Conservation (phyloP, 2,329 filamentous ascomycete genomes). For the Canariomyces notabilis region DNA sequence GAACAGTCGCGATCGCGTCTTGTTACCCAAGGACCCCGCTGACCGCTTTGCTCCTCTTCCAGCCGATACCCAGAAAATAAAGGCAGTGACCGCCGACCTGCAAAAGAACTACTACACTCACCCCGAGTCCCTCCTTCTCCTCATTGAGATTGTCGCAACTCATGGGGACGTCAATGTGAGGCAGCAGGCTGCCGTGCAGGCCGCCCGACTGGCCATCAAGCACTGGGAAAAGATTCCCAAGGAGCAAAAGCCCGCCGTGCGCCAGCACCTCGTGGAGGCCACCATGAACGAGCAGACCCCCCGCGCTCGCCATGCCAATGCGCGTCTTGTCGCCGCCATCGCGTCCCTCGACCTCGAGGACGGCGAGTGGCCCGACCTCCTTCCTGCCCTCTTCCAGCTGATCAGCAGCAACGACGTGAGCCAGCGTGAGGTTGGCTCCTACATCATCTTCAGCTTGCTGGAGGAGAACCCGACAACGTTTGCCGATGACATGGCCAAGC, state of each 20-base stretch:
- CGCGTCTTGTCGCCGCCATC: conserved; percentile 81
- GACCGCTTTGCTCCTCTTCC: conserved; percentile 17
- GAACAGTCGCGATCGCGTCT: neutral
- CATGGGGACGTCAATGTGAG: conserved; percentile 69
- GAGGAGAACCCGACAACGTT: conserved; percentile 85
- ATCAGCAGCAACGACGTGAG: conserved; percentile 68
- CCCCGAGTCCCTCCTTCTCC: conserved; percentile 74
- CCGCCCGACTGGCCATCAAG: conserved; percentile 72
- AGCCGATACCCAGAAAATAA: conserved; percentile 87
- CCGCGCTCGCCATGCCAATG: conserved; percentile 77
- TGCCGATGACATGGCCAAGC: conserved; percentile 69
- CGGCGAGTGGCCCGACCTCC: conserved; percentile 78
- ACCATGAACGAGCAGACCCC: conserved; percentile 73
- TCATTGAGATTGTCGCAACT: conserved; percentile 82
- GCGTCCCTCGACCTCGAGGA: conserved; percentile 82
- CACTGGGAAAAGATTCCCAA: conserved; percentile 75
- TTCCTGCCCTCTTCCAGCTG: conserved; percentile 73
- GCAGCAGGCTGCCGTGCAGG: conserved; percentile 89
- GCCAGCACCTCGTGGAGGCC: conserved; percentile 77
- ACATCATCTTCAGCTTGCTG: conserved; percentile 86
- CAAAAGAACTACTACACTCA: conserved; percentile 91
- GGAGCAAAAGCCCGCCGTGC: conserved; percentile 73
- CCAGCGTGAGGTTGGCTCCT: conserved; percentile 85
- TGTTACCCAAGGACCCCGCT: neutral
- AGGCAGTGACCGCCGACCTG: conserved; percentile 82